phyloP scores from a whole-genome alignment of 805 yeast species.

The Myxozyma kluyveri region DNA sequence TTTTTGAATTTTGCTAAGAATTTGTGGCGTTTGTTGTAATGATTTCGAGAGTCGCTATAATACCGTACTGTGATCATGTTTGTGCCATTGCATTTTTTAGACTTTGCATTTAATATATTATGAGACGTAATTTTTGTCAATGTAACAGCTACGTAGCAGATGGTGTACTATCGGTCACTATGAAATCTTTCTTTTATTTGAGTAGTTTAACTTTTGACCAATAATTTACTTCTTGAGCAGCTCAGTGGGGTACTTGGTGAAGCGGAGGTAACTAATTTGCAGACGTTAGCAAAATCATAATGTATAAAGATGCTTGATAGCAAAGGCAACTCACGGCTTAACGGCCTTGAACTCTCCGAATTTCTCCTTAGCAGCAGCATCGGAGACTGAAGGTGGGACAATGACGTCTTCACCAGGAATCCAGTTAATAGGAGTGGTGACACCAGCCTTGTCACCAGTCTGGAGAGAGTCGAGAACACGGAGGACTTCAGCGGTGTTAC shows the following conservation, averaged over 20 bases:
- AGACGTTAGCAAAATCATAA: no score
- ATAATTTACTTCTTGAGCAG: no score
- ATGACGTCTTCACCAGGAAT: conserved; percentile 84
- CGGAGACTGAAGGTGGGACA: conserved; percentile 80
- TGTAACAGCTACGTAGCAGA: no score
- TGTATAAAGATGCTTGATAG: background rate
- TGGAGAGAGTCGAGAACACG: conserved; percentile 90
- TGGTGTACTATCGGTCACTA: no score
- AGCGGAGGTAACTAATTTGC: conserved; percentile 20
- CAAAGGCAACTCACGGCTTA: conserved; percentile 60
- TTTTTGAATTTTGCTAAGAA: background rate
- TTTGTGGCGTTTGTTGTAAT: background rate
- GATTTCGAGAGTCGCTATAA: no score
- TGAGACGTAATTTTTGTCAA: background rate
- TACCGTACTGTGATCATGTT: no score
- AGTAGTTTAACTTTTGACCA: no score
- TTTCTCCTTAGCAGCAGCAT: conserved; percentile 74
- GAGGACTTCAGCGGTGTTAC: conserved; percentile 90
- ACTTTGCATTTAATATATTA: background rate
- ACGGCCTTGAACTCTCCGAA: conserved; percentile 83
- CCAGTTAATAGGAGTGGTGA: conserved; percentile 95
- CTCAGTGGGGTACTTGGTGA: conserved; percentile 33
- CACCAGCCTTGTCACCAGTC: conserved; percentile 78
- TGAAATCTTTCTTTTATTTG: no score
- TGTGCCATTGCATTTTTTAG: background rate